phyloP scores from a whole-genome alignment of 2,329 filamentous ascomycete species.

The Albifimbria verrucaria region DNA sequence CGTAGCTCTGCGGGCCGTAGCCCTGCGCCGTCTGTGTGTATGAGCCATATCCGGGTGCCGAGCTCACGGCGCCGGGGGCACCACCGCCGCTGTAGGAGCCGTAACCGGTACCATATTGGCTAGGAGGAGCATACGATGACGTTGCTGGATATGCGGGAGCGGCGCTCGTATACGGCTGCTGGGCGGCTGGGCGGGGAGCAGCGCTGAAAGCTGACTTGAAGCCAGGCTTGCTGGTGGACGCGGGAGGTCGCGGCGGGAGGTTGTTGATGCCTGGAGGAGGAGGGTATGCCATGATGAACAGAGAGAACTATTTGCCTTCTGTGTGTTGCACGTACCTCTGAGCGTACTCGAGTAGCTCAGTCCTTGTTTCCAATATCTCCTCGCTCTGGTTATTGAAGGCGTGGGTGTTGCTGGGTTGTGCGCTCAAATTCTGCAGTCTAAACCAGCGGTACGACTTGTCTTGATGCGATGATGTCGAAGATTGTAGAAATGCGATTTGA shows the following conservation, averaged over 20 bases:
- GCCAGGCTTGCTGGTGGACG: slow-evolving; percentile 39
- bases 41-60: slow-evolving; percentile 15
- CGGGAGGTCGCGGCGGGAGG: slow-evolving; percentile 75
- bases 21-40: slow-evolving; percentile 23
- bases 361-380: not conserved
- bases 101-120: slow-evolving; percentile 44
- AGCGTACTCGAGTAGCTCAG: not conserved
- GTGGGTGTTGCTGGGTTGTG: no score
- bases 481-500: no score
- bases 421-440: no score
- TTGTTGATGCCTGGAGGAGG: slow-evolving; percentile 69
- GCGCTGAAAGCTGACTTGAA: slow-evolving; percentile 51
- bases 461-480: no score
- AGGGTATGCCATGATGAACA: slow-evolving; percentile 82
- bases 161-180: slow-evolving; percentile 31
- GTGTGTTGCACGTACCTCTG: slow-evolving; percentile 42
- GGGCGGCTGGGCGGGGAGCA: slow-evolving; percentile 27
- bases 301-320: slow-evolving; percentile 22
- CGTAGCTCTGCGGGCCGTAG: slow-evolving; percentile 32
- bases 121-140: slow-evolving; percentile 30
- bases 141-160: slow-evolving; percentile 24
- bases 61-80: slow-evolving; percentile 21
- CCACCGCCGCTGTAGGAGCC: slow-evolving; percentile 30
- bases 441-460: no score
- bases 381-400: not conserved